Base-by-base conservation (phyloP, 1,139 yeast genomes). In the Debaryomyces psychrophilus region DNA sequence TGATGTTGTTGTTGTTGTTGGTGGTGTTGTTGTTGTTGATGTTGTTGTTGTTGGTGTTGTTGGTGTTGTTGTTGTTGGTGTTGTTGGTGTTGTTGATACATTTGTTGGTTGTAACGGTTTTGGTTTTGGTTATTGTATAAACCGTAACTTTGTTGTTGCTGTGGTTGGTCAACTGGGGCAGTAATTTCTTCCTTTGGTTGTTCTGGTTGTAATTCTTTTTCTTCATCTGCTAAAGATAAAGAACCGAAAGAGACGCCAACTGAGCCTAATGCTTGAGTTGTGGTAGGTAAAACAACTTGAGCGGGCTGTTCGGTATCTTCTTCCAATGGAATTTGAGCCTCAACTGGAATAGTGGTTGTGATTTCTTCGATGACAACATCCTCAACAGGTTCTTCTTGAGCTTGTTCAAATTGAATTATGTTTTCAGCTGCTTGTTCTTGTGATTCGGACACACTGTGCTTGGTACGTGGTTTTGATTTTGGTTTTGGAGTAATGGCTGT, bases 191-290 rank as follows among this genome's bases (percentile, higher is more conserved):
- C 54, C 41, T 50, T 49, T 7, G 35, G 7, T 20, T 35, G 31
- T 17, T 53, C 55, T 40, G 59, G 43, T 33, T 52, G 51, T 25
- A 48, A 49, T 43, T 63, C 62, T 35, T 50, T 53, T 40, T 72
- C 77, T 40, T 73, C 73, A 40, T 79, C 83, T 39, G 71, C 76
- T 54, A 79, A 69, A 34, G 81, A 70, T 64, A 83, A 73, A 14
- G 87, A 80, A 44, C 90, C 90, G 58, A 85, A 85, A 44, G 87
- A 85, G 46, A 85, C 86, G 54, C 87, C 89, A 43, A 82, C 83
- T 48, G 80, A 73, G 58, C 78, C 78, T 38, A 73, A 70, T 51
- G 75, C 69, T 58, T 77, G 80, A 41, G 75, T 63, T 43, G 76
- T 65, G 35, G 76, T 65, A 54, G 93, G 93, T 60, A 87, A 79